Conservation (phyloP, 2,329 filamentous ascomycete genomes). For the Xylaria sp. region DNA sequence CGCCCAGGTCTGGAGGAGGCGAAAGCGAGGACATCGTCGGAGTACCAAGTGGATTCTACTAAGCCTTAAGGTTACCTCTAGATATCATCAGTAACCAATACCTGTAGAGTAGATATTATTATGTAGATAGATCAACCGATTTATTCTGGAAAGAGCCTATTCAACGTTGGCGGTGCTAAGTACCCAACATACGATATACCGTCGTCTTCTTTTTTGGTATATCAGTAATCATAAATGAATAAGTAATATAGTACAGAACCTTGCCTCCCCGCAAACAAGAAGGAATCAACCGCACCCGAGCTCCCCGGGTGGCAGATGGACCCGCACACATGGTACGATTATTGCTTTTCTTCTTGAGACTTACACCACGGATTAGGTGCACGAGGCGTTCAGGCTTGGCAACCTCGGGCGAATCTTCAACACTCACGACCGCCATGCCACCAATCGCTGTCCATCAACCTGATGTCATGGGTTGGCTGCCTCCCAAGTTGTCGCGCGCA, state of each 20-base stretch:
- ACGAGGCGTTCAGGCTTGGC: slow-evolving; percentile 14
- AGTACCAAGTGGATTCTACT: background rate
- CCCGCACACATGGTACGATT: slow-evolving; percentile 30
- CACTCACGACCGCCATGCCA: background rate
- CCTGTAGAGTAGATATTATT: background rate
- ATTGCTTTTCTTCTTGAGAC: slow-evolving; percentile 31
- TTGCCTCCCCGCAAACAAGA: slow-evolving; percentile 1
- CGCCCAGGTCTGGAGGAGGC: background rate
- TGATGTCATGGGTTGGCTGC: slow-evolving; percentile 6
- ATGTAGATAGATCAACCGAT: background rate
- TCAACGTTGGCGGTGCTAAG: background rate
- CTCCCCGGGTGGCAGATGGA: slow-evolving; percentile 21
- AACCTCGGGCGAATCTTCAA: slow-evolving; percentile 6
- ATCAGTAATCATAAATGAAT: slow-evolving; percentile 6
- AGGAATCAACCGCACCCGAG: slow-evolving; percentile 22
- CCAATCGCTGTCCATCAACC: background rate
- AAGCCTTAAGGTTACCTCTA: too few species aligned
- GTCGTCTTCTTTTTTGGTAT: background rate
- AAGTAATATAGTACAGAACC: background rate
- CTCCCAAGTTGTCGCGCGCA: slow-evolving; percentile 1
- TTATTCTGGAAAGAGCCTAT: background rate
- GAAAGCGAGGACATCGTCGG: background rate
- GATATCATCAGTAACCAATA: too few species aligned
- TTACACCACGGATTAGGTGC: slow-evolving; percentile 9
- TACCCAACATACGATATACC: background rate